A percentile compares a stretch with the other conserved stretches of the same genome.
These are phyloP conservation scores for Fremontodendron californicum DNA, from an alignment of 345 rosid genomes.

Conservation along the genomic window DNA sequence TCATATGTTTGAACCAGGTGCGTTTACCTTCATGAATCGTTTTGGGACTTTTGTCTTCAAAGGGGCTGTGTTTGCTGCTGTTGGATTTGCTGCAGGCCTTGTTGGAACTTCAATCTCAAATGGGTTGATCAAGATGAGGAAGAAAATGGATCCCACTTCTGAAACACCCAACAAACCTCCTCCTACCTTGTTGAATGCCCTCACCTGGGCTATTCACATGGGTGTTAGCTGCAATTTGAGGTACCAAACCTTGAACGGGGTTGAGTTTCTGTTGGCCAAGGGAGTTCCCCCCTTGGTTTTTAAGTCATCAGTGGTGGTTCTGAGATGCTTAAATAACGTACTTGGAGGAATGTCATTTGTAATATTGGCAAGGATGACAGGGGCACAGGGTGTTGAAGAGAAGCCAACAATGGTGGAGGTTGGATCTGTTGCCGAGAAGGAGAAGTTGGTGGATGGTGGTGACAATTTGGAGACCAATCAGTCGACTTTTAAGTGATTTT, in stretches of 20 bases:
- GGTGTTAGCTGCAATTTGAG: conserved; percentile 88
- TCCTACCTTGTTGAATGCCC: conserved; percentile 71
- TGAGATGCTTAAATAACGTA: conserved; percentile 75
- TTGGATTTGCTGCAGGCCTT: conserved; percentile 90
- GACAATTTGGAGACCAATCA: conserved; percentile 20
- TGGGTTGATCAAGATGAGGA: conserved; percentile 78
- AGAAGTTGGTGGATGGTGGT: conserved; percentile 29
- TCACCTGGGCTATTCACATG: conserved; percentile 93
- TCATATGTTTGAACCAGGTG: conserved; percentile 90
- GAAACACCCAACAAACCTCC: conserved; percentile 93
- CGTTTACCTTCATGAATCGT: conserved; percentile 45
- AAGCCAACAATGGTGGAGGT: conserved; percentile 11
- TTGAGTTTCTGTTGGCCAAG: conserved; percentile 68
- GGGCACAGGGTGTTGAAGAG: conserved; percentile 61
- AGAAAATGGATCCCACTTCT: conserved; percentile 89
- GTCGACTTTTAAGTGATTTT: conserved; percentile 15
- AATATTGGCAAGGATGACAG: conserved; percentile 84
- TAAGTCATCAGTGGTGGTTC: conserved; percentile 75
- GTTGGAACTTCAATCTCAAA: conserved; percentile 82
- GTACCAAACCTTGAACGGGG: conserved; percentile 84
- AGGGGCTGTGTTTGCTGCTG: conserved; percentile 78
- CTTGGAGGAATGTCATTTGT: conserved; percentile 96
- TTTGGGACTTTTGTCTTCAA: conserved; percentile 78
- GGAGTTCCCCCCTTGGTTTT: conserved; percentile 56
- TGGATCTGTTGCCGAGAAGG: conserved; percentile 28